phyloP scores from a whole-genome alignment of 352 stramenopile species.

The Peronospora farinosa region DNA sequence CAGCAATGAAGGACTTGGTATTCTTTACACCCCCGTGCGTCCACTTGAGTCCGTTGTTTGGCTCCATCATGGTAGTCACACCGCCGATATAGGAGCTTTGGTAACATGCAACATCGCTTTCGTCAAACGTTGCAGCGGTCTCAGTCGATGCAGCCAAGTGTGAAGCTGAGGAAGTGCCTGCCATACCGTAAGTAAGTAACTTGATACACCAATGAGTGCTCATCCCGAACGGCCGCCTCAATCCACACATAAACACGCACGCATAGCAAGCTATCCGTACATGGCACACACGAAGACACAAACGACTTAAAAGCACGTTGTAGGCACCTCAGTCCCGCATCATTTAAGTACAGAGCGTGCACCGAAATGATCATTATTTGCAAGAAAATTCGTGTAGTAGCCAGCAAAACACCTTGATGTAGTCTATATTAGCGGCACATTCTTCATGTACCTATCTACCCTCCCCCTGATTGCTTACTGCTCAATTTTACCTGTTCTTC shows the following conservation, averaged over 20 bases:
- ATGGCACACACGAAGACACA: slow-evolving; percentile 12
- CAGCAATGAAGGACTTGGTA: slow-evolving; percentile 33
- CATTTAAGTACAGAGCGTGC: too few relatives aligned
- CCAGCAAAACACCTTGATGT: too few relatives aligned
- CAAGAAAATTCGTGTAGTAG: too few relatives aligned
- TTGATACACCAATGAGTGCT: slow-evolving; percentile 18
- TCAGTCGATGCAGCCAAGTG: slow-evolving; percentile 5
- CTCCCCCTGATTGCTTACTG: too few relatives aligned
- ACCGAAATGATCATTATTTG: too few relatives aligned
- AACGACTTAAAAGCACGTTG: slow-evolving; percentile 22
- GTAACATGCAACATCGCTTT: slow-evolving; percentile 34
- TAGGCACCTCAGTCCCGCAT: slow-evolving; percentile 27
- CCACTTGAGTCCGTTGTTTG: slow-evolving; percentile 47
- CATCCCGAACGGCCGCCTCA: background rate
- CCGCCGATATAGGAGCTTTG: slow-evolving; percentile 63
- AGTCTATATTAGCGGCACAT: too few relatives aligned
- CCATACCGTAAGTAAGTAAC: slow-evolving; percentile 2
- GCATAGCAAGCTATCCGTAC: slow-evolving; percentile 21
- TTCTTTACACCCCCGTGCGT: slow-evolving; percentile 5
- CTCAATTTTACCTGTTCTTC: too few relatives aligned
- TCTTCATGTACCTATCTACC: too few relatives aligned
- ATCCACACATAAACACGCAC: too few relatives aligned
- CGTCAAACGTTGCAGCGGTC: slow-evolving; percentile 3
- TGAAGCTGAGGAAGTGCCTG: slow-evolving; percentile 3
- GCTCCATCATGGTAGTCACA: slow-evolving; percentile 61